Evolutionary conservation across 2,329 filamentous ascomycete genomes (phyloP), one percentile per base, ranked within the genome.

Genomic region (Neofusicoccum ribis): DNA sequence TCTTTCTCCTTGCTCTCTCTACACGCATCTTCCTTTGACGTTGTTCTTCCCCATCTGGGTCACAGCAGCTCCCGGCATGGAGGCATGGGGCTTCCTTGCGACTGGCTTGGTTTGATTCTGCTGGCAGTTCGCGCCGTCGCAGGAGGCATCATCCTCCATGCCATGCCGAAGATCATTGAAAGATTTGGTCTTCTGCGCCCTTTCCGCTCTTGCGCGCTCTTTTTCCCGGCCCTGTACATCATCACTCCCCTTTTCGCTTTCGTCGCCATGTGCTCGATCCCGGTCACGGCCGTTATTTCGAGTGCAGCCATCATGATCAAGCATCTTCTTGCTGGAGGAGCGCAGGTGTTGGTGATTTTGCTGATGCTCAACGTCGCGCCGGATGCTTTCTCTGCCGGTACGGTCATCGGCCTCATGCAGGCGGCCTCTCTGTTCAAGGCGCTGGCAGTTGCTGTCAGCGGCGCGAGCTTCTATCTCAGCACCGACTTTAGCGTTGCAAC

Each of bases 1-100:
- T 83, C 82, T 4, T 82, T 81, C 68, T 84, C 81, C 34, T 82
- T 83, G 43, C 82, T 83, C 39, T 86, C 84, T n/a, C 83, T 83
- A 70, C 86, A 85, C 63, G 82, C 82, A 12, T 82, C 80, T 2
- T 84, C 84, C 51, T 87, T 82, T 65, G 80, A 83, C 64, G 76
- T 80, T 23, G 73, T 83, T 4, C 78, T 83, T 3, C 81, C 80
- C 5, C 80, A 82, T 67, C 76, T 83, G 36, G 80, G 79, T 51
- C 81, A 82, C 70, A 80, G 76, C 66, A 77, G 74, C 67, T 77
- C 78, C 41, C 73, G 78, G 49, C 73, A 79, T 54, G 80, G 78
- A 54, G 81, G 80, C 43, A 79, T 83, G 72, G 80, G 80, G 39
- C 74, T 83, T 43, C 75, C 80, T 9, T 83, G 81, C 73, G 74